Conservation (phyloP, 768 basidiomycete species). For the Panaeolus cyanescens region DNA sequence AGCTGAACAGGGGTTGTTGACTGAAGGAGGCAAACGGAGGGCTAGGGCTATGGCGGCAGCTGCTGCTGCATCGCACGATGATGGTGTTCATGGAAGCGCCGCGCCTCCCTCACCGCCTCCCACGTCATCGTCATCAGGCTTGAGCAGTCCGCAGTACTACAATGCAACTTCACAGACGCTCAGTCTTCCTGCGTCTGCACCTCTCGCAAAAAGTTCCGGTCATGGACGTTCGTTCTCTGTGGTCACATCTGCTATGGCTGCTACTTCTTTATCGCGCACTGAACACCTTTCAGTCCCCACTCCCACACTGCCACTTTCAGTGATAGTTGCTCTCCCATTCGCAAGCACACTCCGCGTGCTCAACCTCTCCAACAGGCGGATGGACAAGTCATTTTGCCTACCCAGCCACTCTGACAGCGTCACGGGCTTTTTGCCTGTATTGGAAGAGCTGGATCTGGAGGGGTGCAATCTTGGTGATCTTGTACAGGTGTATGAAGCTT, state of each 20-base stretch:
- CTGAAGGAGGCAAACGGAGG: slow-evolving; percentile 72
- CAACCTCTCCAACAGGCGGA: slow-evolving; percentile 61
- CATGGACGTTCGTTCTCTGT: slow-evolving; percentile 69
- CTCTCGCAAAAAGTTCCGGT: slow-evolving; percentile 47
- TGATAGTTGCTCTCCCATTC: slow-evolving; percentile 62
- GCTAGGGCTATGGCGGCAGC: slow-evolving; percentile 56
- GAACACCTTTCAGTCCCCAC: slow-evolving; percentile 60
- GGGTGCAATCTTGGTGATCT: slow-evolving; percentile 69
- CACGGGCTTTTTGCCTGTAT: slow-evolving; percentile 51
- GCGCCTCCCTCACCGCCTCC: slow-evolving; percentile 16
- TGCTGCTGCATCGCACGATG: slow-evolving; percentile 19
- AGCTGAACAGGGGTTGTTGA: slow-evolving; percentile 72
- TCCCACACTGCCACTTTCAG: slow-evolving; percentile 66
- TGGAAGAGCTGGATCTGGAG: slow-evolving; percentile 77
- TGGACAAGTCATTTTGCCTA: slow-evolving; percentile 64
- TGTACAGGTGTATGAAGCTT: slow-evolving; percentile 47
- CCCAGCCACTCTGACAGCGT: slow-evolving; percentile 38
- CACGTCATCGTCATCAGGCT: slow-evolving; percentile 32
- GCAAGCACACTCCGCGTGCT: slow-evolving; percentile 59
- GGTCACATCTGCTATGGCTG: slow-evolving; percentile 24
- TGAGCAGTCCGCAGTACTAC: slow-evolving; percentile 64
- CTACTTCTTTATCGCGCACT: slow-evolving; percentile 16
- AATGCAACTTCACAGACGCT: slow-evolving; percentile 55
- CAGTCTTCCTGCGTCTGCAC: slow-evolving; percentile 61
- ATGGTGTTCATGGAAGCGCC: slow-evolving; percentile 4